Percentiles rank a stretch among this genome's conserved stretches.
These are phyloP conservation scores for Bauhinia variegata DNA, from an alignment of 306 rosid species.

Conservation along the genomic window DNA sequence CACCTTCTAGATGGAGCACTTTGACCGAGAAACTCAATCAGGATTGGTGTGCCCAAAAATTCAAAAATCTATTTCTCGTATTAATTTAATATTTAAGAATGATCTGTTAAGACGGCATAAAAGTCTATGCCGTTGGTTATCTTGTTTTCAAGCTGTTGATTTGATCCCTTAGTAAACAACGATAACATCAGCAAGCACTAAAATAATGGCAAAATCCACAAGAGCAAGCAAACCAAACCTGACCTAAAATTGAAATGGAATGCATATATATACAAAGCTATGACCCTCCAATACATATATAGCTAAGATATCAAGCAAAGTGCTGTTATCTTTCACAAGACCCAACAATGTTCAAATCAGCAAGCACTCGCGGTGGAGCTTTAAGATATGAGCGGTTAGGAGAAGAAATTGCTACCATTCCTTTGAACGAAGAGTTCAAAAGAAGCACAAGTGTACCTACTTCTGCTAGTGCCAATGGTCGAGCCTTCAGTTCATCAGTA, in stretches of 20 bases:
- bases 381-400: constrained; percentile 53
- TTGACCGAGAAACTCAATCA: constrained; percentile 37
- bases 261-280: constrained; percentile 22
- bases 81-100: too few relatives aligned
- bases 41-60: constrained; percentile 33
- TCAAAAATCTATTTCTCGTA: constrained; percentile 8
- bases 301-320: constrained; percentile 4
- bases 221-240: constrained; percentile 23
- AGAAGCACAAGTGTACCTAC: constrained; percentile 57
- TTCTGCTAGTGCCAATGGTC: constrained; percentile 25
- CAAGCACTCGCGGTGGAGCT: constrained; percentile 43
- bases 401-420: constrained; percentile 42
- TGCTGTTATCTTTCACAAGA: not conserved
- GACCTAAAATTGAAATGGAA: not conserved
- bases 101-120: constrained; percentile 8
- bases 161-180: not conserved
- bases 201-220: not conserved
- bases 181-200: constrained; percentile 15
- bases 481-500: constrained; percentile 20
- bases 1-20: not conserved
- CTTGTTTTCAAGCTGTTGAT: constrained; percentile 26
- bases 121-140: constrained; percentile 36
- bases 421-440: constrained; percentile 48
- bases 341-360: constrained; percentile 57
- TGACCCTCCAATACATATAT: not conserved